Conservation (phyloP, 306 rosid species). For the Oemleria cerasiformis region DNA sequence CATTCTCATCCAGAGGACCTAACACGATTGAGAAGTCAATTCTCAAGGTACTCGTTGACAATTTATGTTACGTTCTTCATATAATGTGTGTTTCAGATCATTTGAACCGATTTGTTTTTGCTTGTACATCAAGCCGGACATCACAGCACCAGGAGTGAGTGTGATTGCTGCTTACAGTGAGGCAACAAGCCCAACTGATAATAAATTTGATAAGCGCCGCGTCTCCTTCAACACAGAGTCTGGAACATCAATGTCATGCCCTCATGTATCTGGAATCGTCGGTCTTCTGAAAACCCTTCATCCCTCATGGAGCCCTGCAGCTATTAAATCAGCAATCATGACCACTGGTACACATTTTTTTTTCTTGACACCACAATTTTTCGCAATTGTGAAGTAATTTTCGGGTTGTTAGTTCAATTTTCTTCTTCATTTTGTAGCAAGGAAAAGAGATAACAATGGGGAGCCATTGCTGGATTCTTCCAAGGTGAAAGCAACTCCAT, state of each 20-base stretch:
- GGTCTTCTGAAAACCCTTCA: constrained; percentile 43
- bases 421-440: constrained; percentile 26
- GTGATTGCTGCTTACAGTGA: constrained; percentile 38
- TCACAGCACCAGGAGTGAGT: constrained; percentile 44
- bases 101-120: neutral
- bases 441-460: constrained; percentile 15
- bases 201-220: constrained; percentile 22
- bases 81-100: neutral
- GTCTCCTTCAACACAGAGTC: constrained; percentile 19
- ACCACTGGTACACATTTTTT: constrained; percentile 33
- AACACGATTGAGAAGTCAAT: constrained; percentile 27
- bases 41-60: constrained; percentile 38
- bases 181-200: constrained; percentile 6
- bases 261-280: constrained; percentile 48
- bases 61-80: neutral
- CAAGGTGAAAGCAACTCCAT: constrained; percentile 35
- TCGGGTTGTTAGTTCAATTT: neutral
- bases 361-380: neutral
- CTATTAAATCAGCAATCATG: constrained; percentile 53
- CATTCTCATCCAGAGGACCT: constrained; percentile 62
- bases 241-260: constrained; percentile 61
- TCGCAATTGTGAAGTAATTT: no score
- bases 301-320: constrained; percentile 51
- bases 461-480: constrained; percentile 12
- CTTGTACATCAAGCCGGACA: constrained; percentile 34